Evolutionary conservation across 1,139 yeast genomes (phyloP).

Genomic region (Debaryomyces sp.): DNA sequence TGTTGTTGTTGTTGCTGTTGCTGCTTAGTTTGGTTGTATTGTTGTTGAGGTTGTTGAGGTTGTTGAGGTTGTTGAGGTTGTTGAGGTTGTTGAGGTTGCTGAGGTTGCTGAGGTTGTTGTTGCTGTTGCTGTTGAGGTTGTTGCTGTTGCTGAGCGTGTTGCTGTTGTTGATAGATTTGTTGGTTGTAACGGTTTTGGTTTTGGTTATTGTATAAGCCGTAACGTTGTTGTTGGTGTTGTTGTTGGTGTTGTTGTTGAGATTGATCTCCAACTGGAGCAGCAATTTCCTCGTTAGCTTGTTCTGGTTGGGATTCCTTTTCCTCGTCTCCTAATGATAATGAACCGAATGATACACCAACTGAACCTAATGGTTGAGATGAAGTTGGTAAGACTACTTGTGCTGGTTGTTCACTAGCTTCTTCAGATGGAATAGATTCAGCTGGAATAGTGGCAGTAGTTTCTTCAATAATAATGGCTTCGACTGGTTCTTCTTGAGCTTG

Average conservation of each 20-base stretch:
- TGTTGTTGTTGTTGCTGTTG: too few relatives aligned
- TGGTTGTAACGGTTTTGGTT: conserved; percentile 20
- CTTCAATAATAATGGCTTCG: conserved; percentile 15
- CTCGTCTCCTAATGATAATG: conserved; percentile 55
- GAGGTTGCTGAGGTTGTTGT: neutral
- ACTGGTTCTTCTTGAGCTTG: conserved; percentile 20
- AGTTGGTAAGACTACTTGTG: conserved; percentile 71
- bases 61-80: conserved; percentile 16
- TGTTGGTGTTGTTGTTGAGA: conserved; percentile 20
- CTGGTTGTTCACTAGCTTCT: conserved; percentile 24
- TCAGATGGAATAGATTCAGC: conserved; percentile 9
- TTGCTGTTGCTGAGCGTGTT: conserved; percentile 6
- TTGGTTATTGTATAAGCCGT: conserved; percentile 22
- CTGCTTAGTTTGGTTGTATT: conserved; percentile 14
- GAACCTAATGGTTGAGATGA: conserved; percentile 52
- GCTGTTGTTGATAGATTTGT: conserved; percentile 21
- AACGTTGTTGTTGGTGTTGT: conserved; percentile 16
- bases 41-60: conserved; percentile 21
- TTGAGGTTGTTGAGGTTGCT: conserved; percentile 11
- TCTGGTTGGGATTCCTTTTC: conserved; percentile 26
- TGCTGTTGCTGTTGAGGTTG: conserved; percentile 9
- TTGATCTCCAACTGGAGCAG: conserved; percentile 17
- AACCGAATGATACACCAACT: conserved; percentile 74
- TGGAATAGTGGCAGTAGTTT: conserved; percentile 13
- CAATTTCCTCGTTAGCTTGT: conserved; percentile 14